Evolutionary conservation across 208 protist genomes (phyloP), one percentile per base, ranked within the genome.

Genomic region (Zelonia costaricensis): DNA sequence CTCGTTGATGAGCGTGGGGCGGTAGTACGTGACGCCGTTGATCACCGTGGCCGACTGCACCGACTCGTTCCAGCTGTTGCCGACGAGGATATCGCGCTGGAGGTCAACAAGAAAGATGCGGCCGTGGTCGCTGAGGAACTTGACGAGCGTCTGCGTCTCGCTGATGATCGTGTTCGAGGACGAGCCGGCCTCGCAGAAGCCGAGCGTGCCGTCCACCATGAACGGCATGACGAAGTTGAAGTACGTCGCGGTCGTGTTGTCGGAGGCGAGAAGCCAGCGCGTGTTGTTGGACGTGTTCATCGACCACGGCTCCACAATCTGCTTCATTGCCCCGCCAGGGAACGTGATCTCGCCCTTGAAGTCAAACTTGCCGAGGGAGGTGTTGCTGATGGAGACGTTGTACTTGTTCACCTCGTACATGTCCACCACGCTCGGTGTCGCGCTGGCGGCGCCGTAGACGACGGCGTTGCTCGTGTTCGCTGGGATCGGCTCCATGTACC

Each of bases 161-260:
- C 60, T 53, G 31, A 84, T 62, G 5, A 88, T 45, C 38, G 56
- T 65, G 56, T 68, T 27, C 4, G 68, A 73, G 45, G 69, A 62
- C 43, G 78, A 67, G 28, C 76, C 78, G 0, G 81, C 82, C 36
- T 80, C 72, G 55, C 78, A 85, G 53, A 60, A 76, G 44, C 82
- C 82, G 55, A 71, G 60, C 36, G 30, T 27, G 27, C 61, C 61
- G 52, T 80, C 55, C n/a, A 89, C 66, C 22, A 46, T 55, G 59
- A 89, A 89, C n/a, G 82, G 82, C 39, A 89, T 78, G 25, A 85
- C 78, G 49, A 80, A 89, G 56, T 82, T 82, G 72, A 89, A 89
- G 73, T 85, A 89, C 15, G 67, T 77, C 6, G 62, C 73, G 27
- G 67, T 79, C 39, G 68, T 38, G 44, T 71, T 70, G 18, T 70